A percentile compares a stretch with the other conserved stretches of the same genome.
Evolutionary conservation across 805 yeast species (phyloP).

Genomic region (Myxozyma nipponensis): DNA sequence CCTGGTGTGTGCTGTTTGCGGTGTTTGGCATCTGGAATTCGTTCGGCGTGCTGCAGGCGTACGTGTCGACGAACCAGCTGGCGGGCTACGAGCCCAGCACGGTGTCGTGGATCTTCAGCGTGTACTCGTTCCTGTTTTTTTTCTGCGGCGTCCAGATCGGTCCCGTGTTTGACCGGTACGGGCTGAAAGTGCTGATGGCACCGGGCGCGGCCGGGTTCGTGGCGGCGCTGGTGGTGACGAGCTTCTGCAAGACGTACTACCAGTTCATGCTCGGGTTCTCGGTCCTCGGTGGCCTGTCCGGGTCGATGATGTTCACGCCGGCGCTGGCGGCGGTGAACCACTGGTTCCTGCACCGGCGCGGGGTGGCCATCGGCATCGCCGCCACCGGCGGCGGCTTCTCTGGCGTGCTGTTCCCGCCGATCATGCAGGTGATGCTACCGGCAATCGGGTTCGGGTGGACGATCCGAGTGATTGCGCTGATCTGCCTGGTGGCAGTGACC

Average conservation of each 20-base stretch:
- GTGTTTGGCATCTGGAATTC: conserved; percentile 61
- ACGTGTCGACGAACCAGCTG: conserved; percentile 53
- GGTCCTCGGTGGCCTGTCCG: conserved; percentile 48
- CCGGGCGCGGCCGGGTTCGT: conserved; percentile 46
- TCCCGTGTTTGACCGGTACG: conserved; percentile 59
- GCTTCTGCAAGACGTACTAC: conserved; percentile 48
- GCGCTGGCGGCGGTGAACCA: conserved; percentile 55
- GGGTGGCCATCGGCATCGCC: conserved; percentile 58
- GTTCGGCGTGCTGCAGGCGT: conserved; percentile 63
- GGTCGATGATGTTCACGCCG: conserved; percentile 48
- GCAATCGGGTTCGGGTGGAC: conserved; percentile 60
- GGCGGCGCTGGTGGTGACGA: conserved; percentile 50
- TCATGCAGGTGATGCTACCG: conserved; percentile 45
- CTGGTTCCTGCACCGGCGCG: conserved; percentile 57
- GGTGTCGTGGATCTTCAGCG: conserved; percentile 65
- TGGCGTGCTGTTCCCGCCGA: conserved; percentile 58
- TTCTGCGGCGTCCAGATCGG: conserved; percentile 48
- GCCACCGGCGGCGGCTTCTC: conserved; percentile 66
- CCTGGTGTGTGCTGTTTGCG: conserved; percentile 54
- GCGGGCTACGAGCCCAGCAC: conserved; percentile 44
- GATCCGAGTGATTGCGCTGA: conserved; percentile 47
- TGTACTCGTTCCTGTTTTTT: conserved; percentile 39
- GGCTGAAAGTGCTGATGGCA: conserved; percentile 45
- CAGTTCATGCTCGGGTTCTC: conserved; percentile 59
- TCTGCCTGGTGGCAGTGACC: conserved; percentile 34